Percentiles rank a stretch among this genome's conserved stretches.
These are phyloP conservation scores for Bruguiera sexangula DNA, from an alignment of 345 rosid genomes.

Conservation along the genomic window DNA sequence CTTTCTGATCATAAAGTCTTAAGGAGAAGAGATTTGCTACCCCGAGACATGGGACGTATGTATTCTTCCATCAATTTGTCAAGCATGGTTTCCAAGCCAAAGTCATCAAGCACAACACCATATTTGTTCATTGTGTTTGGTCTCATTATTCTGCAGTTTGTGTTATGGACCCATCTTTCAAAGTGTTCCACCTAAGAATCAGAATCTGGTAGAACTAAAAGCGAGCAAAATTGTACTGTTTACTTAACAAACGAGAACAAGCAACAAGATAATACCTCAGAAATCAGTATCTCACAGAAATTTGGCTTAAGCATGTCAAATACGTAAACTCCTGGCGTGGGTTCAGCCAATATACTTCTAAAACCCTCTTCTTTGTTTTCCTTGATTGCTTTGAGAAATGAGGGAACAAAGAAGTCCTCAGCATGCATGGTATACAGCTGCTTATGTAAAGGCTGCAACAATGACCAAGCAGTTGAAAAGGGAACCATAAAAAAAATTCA, in stretches of 20 bases:
- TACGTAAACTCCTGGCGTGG: conserved; percentile 59
- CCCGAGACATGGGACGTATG: conserved; percentile 65
- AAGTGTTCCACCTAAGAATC: conserved; percentile 76
- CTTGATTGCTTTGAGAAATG: conserved; percentile 66
- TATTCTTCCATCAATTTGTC: conserved; percentile 66
- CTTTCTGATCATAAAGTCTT: background rate
- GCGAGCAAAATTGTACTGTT: conserved; percentile 14
- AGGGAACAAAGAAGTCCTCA: conserved; percentile 55
- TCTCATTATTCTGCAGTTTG: conserved; percentile 73
- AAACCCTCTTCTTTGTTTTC: conserved; percentile 56
- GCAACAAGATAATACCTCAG: conserved; percentile 55
- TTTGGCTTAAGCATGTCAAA: conserved; percentile 74
- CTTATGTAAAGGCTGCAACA: conserved; percentile 56
- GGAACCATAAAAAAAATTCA: background rate
- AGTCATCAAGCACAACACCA: conserved; percentile 93
- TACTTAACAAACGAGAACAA: conserved; percentile 1
- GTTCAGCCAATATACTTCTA: conserved; percentile 52
- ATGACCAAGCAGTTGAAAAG: background rate
- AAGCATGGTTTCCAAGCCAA: conserved; percentile 82
- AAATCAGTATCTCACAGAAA: conserved; percentile 63
- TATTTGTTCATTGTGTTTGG: conserved; percentile 93
- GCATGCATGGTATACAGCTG: conserved; percentile 61
- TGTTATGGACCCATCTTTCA: conserved; percentile 73
- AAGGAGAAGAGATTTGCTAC: conserved; percentile 24
- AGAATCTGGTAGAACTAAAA: conserved; percentile 47